Percentiles rank a stretch among this genome's conserved stretches.
Evolutionary conservation across 371 early-diverging fungal genomes (phyloP).

Genomic region (Hamiltosporidium tvaerminnensis): DNA sequence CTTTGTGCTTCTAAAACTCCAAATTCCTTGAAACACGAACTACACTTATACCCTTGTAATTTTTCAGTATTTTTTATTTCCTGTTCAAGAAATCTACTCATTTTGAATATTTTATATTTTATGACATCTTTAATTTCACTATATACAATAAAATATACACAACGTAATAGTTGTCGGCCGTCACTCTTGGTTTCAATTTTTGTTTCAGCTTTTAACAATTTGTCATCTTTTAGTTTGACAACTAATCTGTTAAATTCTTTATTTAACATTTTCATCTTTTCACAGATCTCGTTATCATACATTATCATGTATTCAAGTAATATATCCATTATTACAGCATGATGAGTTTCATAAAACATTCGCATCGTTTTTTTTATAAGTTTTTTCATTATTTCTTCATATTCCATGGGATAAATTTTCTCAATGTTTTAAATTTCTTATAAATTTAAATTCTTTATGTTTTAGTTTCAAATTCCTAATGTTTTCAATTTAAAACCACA

Average conservation of each 20-base stretch:
- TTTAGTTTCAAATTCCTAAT: too few species aligned
- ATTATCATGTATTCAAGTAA: constrained; percentile 45
- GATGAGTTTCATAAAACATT: constrained; percentile 51
- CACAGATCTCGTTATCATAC: constrained; percentile 45
- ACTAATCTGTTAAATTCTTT: constrained; percentile 51
- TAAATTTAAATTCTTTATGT: too few species aligned
- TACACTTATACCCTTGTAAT: constrained; percentile 32
- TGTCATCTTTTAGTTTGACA: constrained; percentile 49
- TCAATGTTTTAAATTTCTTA: too few species aligned
- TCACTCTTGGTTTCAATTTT: constrained; percentile 39
- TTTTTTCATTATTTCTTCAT: constrained; percentile 31
- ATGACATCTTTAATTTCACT: constrained; percentile 47
- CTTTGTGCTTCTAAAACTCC: constrained; percentile 50
- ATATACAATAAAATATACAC: constrained; percentile 49
- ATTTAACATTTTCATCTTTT: constrained; percentile 47
- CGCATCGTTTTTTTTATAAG: constrained; percentile 40
- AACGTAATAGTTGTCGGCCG: constrained; percentile 34
- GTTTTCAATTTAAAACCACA: too few species aligned
- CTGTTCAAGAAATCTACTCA: constrained; percentile 48
- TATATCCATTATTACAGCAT: constrained; percentile 47
- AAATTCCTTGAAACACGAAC: constrained; percentile 40
- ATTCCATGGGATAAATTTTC: constrained; percentile 15
- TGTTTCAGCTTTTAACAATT: constrained; percentile 43
- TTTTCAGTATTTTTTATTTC: constrained; percentile 18
- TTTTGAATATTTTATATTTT: constrained; percentile 54